A percentile compares a stretch with the other conserved stretches of the same genome.
Conservation (phyloP, 192 early-diverging fungal genomes). For the Rhizoclosmatium sp. region DNA sequence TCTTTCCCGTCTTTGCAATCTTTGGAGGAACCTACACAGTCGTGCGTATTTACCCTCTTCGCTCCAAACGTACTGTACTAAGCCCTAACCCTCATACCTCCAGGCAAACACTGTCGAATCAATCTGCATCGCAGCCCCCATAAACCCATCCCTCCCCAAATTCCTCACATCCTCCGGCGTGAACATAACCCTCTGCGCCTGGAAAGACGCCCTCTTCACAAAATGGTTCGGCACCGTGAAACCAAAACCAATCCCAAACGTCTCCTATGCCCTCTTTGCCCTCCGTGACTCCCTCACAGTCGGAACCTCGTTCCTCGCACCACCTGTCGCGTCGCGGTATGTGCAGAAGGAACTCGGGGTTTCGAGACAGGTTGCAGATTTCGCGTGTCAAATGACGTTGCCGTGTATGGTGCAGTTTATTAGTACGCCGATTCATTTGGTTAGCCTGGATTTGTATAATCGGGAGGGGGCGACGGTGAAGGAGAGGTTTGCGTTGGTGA, state of each 20-base stretch:
- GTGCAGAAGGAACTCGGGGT: constrained; percentile 16
- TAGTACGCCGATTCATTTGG: constrained; percentile 52
- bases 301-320: constrained; percentile 52
- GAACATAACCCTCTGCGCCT: constrained; percentile 50
- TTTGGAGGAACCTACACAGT: constrained; percentile 45
- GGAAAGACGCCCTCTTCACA: constrained; percentile 56
- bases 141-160: constrained; percentile 42
- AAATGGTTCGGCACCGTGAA: constrained; percentile 21
- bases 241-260: constrained; percentile 41
- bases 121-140: constrained; percentile 36
- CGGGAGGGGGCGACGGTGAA: background rate
- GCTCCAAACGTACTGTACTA: background rate
- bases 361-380: constrained; percentile 23
- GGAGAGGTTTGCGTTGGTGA: constrained; percentile 9
- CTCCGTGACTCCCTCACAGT: constrained; percentile 50
- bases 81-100: constrained; percentile 9
- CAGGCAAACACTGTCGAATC: constrained; percentile 50
- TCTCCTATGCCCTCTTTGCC: constrained; percentile 45
- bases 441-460: constrained; percentile 61
- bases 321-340: constrained; percentile 24
- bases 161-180: constrained; percentile 46
- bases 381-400: constrained; percentile 44
- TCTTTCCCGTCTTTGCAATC: constrained; percentile 45
- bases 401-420: constrained; percentile 55
- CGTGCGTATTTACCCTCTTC: background rate